Conservation (phyloP, 345 rosid species). For the Citrus sp. region DNA sequence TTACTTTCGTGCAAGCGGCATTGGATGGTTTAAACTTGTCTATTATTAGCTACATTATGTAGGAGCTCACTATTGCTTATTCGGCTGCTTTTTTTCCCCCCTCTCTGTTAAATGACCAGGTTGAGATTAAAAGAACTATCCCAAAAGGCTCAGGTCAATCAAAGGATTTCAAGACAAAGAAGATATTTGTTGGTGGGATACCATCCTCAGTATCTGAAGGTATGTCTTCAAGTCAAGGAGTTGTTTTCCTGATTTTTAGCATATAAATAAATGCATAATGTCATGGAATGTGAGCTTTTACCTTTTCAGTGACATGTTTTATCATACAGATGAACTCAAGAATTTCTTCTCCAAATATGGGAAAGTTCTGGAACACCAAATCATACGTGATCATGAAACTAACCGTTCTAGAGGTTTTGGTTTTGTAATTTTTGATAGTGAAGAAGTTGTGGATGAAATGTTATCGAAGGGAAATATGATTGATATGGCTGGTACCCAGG, state of each 20-base stretch:
- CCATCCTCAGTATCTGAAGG: slow-evolving; percentile 78
- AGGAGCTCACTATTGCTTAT: background rate
- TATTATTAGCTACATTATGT: background rate
- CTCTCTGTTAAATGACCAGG: slow-evolving; percentile 35
- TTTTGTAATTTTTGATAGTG: slow-evolving; percentile 82
- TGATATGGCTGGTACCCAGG: slow-evolving; percentile 94
- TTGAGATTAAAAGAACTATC: slow-evolving; percentile 91
- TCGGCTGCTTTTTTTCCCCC: background rate
- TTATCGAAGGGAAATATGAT: slow-evolving; percentile 87
- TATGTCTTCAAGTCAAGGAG: slow-evolving; percentile 15
- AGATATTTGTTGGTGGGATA: slow-evolving; percentile 93
- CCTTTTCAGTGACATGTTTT: background rate
- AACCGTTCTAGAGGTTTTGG: slow-evolving; percentile 92
- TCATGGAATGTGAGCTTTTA: background rate
- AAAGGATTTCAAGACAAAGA: slow-evolving; percentile 78
- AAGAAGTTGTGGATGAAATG: slow-evolving; percentile 77
- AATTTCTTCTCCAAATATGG: slow-evolving; percentile 81
- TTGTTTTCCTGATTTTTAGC: background rate
- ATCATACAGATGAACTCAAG: slow-evolving; percentile 68
- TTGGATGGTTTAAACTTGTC: background rate
- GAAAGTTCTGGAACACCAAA: slow-evolving; percentile 74
- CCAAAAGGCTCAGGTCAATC: slow-evolving; percentile 77
- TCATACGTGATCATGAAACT: slow-evolving; percentile 87
- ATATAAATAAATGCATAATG: background rate
- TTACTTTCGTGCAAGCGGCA: background rate